Evolutionary conservation across 139 green algal genomes (phyloP).

Genomic region (Chara braunii): DNA sequence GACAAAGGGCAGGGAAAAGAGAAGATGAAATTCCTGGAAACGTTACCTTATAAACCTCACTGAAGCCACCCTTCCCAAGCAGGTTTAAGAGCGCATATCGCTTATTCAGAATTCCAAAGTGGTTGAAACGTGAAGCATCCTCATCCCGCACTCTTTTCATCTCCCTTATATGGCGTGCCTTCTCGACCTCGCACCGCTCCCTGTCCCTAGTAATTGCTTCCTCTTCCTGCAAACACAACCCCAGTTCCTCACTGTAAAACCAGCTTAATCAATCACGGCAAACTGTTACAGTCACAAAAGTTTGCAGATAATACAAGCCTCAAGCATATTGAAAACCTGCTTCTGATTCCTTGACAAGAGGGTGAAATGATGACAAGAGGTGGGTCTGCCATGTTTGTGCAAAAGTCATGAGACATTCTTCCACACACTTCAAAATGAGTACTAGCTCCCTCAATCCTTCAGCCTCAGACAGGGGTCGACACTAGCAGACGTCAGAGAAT

Average conservation of each 20-base stretch:
- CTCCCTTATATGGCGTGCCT: conserved; percentile 58
- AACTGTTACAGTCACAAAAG: not conserved
- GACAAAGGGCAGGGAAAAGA: too few species aligned
- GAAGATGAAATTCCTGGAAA: too few species aligned
- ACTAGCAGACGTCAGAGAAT: too few species aligned
- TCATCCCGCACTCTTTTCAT: conserved; percentile 71
- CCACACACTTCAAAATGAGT: too few species aligned
- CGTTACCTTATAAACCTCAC: conserved; percentile 73
- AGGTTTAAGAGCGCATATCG: conserved; percentile 77
- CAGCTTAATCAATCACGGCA: not conserved
- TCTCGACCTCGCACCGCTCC: conserved; percentile 63
- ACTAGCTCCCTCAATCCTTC: too few species aligned
- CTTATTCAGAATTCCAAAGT: conserved; percentile 44
- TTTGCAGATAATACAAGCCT: not conserved
- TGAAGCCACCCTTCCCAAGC: conserved; percentile 88
- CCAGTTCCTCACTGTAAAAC: not conserved
- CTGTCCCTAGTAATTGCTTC: conserved; percentile 52
- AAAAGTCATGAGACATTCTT: too few species aligned
- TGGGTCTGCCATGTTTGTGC: not conserved
- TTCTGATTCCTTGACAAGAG: not conserved
- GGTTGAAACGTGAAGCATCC: conserved; percentile 64
- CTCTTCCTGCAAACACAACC: conserved; percentile 15
- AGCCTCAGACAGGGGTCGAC: too few species aligned
- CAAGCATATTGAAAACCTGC: not conserved
- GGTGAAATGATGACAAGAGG: not conserved